These are phyloP conservation scores for Starmerella vaccinii DNA, from an alignment of 805 yeast species.

Conservation along the genomic window DNA sequence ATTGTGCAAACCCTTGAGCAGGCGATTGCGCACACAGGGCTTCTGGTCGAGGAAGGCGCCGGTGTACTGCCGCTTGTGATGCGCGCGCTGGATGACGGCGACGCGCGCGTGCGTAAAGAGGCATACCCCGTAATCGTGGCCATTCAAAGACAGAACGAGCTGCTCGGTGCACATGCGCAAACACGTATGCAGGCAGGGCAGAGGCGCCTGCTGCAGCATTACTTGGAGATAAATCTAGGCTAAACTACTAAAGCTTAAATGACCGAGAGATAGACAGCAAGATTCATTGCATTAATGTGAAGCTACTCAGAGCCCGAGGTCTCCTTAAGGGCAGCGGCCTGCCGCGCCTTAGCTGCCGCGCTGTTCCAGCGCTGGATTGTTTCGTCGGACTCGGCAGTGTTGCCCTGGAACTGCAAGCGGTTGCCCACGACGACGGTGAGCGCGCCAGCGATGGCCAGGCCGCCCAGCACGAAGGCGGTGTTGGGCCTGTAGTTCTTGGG, in stretches of 20 bases:
- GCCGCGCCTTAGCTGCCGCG: conserved; percentile 37
- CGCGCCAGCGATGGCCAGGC: conserved; percentile 32
- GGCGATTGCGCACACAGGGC: neutral
- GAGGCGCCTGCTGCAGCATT: conserved; percentile 26
- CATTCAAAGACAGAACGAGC: conserved; percentile 13
- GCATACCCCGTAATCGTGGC: conserved; percentile 27
- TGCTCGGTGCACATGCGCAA: conserved; percentile 12
- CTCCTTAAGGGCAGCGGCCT: conserved; percentile 25
- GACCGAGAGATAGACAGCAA: no score
- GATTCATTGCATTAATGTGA: no score
- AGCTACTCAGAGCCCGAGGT: conserved; percentile 14
- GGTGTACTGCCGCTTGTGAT: neutral
- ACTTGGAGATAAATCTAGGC: conserved; percentile 8
- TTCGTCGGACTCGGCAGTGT: conserved; percentile 33
- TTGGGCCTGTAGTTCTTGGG: conserved; percentile 43
- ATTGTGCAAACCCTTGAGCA: neutral
- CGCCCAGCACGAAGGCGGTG: conserved; percentile 35
- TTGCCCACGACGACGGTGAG: conserved; percentile 35
- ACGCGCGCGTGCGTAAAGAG: conserved; percentile 27
- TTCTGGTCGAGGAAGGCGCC: neutral
- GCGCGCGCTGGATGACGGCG: conserved; percentile 10
- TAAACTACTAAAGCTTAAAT: neutral
- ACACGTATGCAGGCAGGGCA: conserved; percentile 26
- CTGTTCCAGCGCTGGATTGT: conserved; percentile 39
- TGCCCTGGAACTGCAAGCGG: conserved; percentile 32